Conservation (phyloP, 768 basidiomycete genomes). For the Sporobolomyces roseus region DNA sequence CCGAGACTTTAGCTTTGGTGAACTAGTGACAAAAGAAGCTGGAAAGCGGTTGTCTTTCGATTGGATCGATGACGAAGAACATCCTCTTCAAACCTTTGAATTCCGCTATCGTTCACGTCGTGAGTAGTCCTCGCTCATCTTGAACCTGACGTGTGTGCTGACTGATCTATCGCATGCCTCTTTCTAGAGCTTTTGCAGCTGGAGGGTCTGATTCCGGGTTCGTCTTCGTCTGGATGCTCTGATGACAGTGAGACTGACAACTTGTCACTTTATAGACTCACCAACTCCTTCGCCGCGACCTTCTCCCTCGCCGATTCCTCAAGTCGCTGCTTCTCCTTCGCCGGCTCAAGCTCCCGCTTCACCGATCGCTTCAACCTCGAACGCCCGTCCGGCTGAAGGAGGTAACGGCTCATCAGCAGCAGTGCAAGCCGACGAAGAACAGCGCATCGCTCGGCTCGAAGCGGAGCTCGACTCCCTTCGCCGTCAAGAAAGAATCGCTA, state of each 20-base stretch:
- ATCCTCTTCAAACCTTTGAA: neutral
- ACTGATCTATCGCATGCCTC: neutral
- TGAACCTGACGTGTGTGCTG: neutral
- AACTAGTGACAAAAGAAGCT: too few species aligned
- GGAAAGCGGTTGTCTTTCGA: neutral
- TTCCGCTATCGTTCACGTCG: constrained; percentile 23
- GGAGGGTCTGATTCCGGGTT: constrained; percentile 12
- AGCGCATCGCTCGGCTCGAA: constrained; percentile 1
- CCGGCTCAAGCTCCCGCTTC: neutral
- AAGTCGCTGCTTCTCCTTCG: too few species aligned
- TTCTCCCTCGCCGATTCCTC: too few species aligned
- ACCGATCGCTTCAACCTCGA: too few species aligned
- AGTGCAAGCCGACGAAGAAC: neutral
- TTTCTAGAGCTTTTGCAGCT: constrained; percentile 22
- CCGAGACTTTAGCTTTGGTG: too few species aligned
- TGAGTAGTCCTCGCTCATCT: neutral
- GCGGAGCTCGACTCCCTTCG: neutral
- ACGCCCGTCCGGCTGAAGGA: neutral
- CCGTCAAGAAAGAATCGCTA: neutral
- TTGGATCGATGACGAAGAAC: constrained; percentile 1
- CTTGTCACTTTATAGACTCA: neutral
- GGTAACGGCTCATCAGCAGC: too few species aligned
- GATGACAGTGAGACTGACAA: neutral
- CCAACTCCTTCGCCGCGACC: neutral
- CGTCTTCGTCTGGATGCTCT: neutral